Conservation (phyloP, 1,139 yeast species). For the Lodderomyces margitis region DNA sequence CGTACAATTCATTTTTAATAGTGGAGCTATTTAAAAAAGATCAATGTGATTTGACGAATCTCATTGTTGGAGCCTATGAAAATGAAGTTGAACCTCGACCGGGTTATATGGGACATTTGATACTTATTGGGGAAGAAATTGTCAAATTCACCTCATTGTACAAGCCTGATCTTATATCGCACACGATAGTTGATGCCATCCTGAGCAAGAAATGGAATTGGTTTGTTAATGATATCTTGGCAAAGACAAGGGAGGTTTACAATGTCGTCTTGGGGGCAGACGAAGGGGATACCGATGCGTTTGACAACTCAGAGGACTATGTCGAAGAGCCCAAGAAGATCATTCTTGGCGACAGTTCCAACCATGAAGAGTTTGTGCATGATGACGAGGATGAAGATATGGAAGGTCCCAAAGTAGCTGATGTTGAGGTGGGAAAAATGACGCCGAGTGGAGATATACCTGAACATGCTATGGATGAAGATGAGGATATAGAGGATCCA, state of each 20-base stretch:
- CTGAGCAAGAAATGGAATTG: slow-evolving; percentile 43
- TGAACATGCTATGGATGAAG: slow-evolving; percentile 13
- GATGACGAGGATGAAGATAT: slow-evolving; percentile 23
- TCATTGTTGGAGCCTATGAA: slow-evolving; percentile 33
- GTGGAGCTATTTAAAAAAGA: slow-evolving; percentile 38
- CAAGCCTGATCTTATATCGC: slow-evolving; percentile 48
- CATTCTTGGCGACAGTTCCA: slow-evolving; percentile 35
- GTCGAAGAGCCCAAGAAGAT: slow-evolving; percentile 29
- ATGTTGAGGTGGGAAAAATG: slow-evolving; percentile 16
- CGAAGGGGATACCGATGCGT: slow-evolving; percentile 24
- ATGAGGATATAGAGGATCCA: slow-evolving; percentile 25
- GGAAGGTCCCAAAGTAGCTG: slow-evolving; percentile 12
- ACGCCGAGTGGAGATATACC: slow-evolving; percentile 20
- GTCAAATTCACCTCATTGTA: slow-evolving; percentile 49
- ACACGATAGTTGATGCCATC: slow-evolving; percentile 39
- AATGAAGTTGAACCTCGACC: slow-evolving; percentile 32
- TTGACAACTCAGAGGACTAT: slow-evolving; percentile 36
- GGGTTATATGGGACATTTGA: slow-evolving; percentile 49
- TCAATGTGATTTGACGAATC: slow-evolving; percentile 31
- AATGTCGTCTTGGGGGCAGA: slow-evolving; percentile 48
- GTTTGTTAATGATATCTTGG: slow-evolving; percentile 43
- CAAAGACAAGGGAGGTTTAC: slow-evolving; percentile 46
- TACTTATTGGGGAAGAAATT: slow-evolving; percentile 48
- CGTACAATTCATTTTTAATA: slow-evolving; percentile 47
- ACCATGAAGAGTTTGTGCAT: slow-evolving; percentile 34